Evolutionary conservation across 2,329 filamentous ascomycete genomes (phyloP), one percentile per base, ranked within the genome.

Genomic region (Beauveria medogensis): DNA sequence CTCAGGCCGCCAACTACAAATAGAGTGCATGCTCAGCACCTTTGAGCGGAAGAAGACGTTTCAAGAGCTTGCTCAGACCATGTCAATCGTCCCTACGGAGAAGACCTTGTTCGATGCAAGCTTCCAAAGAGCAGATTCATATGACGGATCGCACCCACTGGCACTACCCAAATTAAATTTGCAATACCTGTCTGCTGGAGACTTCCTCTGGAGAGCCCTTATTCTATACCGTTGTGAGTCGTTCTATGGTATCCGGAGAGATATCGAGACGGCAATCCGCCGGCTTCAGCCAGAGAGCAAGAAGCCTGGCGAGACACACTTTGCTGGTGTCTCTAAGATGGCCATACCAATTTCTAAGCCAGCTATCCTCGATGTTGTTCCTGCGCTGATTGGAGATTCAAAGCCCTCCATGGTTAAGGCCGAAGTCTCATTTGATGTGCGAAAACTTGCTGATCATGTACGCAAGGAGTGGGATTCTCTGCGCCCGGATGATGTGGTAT

Each of bases 121-220:
- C 28, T 82, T 96, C 58, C 75, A 92, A 60, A 85, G 91, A 62
- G 93, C 93, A 61, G 92, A 97, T 68, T 81, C 80, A 8, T 97
- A 97, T 68, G 88, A 96, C 71, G 92, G 92, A 28, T 92, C 91
- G 26, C 85, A 85, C 53, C 92, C 94, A 5, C 80, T 99, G 62
- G 91, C 94, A 3, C 85, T 99, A 48, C 94, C 94, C 3, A 99
- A 99, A 72, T 76, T 97, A 51, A 99, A 97, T 67, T 78, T 99
- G 30, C 94, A 99, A 70, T 99, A 99, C 73, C 80, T 99, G 16
- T 96, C 92, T 3, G 85, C 96, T 55, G 92, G 92, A 3, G 94
- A 99, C 73, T 99, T 99, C 68, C 77, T 99, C n/a, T 99, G 92
- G 92, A 85, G 95, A 64, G 92, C 93, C 0, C 88, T 97, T 68